A percentile compares a stretch with the other conserved stretches of the same genome.
phyloP scores from a whole-genome alignment of 176 grass and related monocot species.

The Zea mays region Zm-B73-REFERENCE-NAM-5.0 NC_050104.1:119320001-119320500 shows the following conservation, averaged over 20 bases:
- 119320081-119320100: neutral
- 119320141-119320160: constrained; percentile 21
- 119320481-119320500: constrained; percentile 25
- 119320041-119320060: neutral
- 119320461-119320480: constrained; percentile 2
- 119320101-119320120: constrained; percentile 44
- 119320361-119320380: neutral
- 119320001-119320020: neutral
- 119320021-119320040: neutral
- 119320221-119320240: no score
- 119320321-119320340: neutral
- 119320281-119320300: neutral
- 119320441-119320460: neutral
- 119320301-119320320: neutral
- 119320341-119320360: neutral
- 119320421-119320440: neutral
- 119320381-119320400: neutral
- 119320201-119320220: no score
- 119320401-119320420: constrained; percentile 7
- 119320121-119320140: neutral
- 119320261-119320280: neutral
- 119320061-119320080: neutral
- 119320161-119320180: no score
- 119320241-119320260: no score
- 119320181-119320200: no score